Evolutionary conservation across 495 filamentous ascomycete species (phyloP).

Genomic region (Penicillium cataractarum): DNA sequence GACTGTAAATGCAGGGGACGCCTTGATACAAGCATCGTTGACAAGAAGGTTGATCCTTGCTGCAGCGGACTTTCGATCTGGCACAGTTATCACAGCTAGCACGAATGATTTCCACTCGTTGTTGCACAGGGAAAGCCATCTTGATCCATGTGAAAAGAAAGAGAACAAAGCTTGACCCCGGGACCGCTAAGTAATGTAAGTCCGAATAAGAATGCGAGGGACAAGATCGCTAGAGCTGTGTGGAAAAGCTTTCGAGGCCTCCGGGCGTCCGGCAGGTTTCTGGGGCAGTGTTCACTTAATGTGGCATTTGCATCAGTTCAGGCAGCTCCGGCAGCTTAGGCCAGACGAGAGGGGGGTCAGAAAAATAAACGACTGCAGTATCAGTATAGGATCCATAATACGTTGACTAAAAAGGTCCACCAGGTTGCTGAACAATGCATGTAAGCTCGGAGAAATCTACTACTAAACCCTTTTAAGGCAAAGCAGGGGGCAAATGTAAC

Average conservation of each 20-base stretch:
- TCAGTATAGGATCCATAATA: background rate
- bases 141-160: background rate
- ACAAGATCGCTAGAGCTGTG: no score
- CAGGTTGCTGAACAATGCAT: background rate
- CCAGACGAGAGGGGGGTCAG: background rate
- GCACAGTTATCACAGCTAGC: slow-evolving; percentile 13
- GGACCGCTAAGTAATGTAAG: background rate
- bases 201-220: background rate
- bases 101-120: slow-evolving; percentile 12
- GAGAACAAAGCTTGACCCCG: background rate
- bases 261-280: background rate
- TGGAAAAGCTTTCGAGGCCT: background rate
- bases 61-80: slow-evolving; percentile 12
- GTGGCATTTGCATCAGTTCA: background rate
- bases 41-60: slow-evolving; percentile 15
- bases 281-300: background rate
- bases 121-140: background rate
- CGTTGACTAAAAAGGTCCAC: background rate
- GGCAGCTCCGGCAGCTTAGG: background rate
- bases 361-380: background rate
- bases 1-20: slow-evolving; percentile 13
- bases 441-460: background rate
- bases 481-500: slow-evolving; percentile 2
- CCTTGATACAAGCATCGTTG: slow-evolving; percentile 14
- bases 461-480: background rate